phyloP scores from a whole-genome alignment of 2,329 filamentous ascomycete genomes.

The Fusarium sp. region DNA sequence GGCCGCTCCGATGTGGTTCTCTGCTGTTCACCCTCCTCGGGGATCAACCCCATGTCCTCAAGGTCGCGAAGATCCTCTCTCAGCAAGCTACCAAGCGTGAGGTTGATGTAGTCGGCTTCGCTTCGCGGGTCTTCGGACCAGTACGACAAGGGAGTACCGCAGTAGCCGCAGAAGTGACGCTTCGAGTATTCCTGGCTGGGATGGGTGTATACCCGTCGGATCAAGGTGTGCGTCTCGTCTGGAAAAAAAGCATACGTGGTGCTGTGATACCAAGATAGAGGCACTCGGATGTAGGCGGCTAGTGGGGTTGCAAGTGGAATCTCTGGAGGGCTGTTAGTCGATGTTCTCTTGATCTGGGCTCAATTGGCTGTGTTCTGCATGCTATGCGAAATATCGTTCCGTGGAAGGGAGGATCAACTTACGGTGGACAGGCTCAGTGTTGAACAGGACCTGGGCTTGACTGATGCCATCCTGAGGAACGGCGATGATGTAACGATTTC shows the following conservation, averaged over 20 bases:
- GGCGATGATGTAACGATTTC: constrained; percentile 83
- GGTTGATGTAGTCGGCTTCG: constrained; percentile 82
- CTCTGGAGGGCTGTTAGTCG: constrained; percentile 56
- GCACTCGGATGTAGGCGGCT: constrained; percentile 85
- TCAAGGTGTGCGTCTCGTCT: constrained; percentile 78
- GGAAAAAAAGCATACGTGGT: constrained; percentile 80
- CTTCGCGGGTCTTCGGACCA: constrained; percentile 81
- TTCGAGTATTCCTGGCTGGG: constrained; percentile 68
- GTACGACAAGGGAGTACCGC: constrained; percentile 85
- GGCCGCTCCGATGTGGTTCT: constrained; percentile 22
- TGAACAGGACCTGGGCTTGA: constrained; percentile 78
- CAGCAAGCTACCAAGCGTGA: constrained; percentile 83
- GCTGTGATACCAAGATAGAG: constrained; percentile 83
- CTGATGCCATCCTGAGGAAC: constrained; percentile 71
- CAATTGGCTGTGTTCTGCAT: neutral
- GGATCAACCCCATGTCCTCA: constrained; percentile 80
- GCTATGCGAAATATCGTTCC: neutral
- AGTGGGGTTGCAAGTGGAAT: constrained; percentile 78
- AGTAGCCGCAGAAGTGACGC: constrained; percentile 91
- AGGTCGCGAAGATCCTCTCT: constrained; percentile 78
- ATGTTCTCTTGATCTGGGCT: neutral
- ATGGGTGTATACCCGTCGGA: constrained; percentile 76
- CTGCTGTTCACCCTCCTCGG: constrained; percentile 53
- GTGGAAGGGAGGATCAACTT: constrained; percentile 55
- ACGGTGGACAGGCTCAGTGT: constrained; percentile 78